Percentiles rank a stretch among this genome's conserved stretches.
phyloP scores from a whole-genome alignment of 441 rosid genomes.

The Erodium moschatum region DNA sequence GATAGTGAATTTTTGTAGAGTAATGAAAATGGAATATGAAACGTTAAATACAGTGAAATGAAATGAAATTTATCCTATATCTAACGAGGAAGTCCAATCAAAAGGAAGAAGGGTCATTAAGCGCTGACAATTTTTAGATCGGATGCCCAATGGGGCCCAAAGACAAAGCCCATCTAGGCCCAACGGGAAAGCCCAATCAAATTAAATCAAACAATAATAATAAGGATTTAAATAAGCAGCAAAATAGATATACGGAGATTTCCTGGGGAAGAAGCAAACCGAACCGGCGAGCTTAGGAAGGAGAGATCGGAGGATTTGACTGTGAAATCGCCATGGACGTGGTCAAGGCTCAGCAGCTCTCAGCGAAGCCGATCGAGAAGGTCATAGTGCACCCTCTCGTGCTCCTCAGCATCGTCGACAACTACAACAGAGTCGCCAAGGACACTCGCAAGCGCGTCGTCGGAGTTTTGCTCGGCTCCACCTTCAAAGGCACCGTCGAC shows the following conservation, averaged over 20 bases:
- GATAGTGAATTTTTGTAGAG: too few relatives aligned
- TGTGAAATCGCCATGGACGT: constrained; percentile 46
- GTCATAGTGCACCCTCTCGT: constrained; percentile 87
- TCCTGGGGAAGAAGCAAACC: constrained; percentile 41
- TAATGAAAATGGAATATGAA: too few relatives aligned
- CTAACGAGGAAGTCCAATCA: too few relatives aligned
- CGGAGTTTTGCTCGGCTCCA: constrained; percentile 63
- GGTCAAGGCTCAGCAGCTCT: constrained; percentile 67
- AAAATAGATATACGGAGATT: constrained; percentile 13
- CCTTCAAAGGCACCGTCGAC: constrained; percentile 65
- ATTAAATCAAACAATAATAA: neutral
- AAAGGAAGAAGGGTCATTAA: too few relatives aligned
- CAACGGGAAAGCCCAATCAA: neutral
- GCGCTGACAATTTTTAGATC: too few relatives aligned
- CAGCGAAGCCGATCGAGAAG: constrained; percentile 63
- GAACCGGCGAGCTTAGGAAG: constrained; percentile 3
- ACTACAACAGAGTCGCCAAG: constrained; percentile 79
- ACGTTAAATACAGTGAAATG: too few relatives aligned
- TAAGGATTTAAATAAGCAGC: neutral
- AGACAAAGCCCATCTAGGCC: too few relatives aligned
- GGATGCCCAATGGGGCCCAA: too few relatives aligned
- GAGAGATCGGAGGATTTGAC: neutral
- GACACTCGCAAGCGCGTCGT: constrained; percentile 78
- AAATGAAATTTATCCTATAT: too few relatives aligned
- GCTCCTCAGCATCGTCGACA: constrained; percentile 79